Conservation (phyloP, 441 rosid genomes). For the Jatropha podagrica region DNA sequence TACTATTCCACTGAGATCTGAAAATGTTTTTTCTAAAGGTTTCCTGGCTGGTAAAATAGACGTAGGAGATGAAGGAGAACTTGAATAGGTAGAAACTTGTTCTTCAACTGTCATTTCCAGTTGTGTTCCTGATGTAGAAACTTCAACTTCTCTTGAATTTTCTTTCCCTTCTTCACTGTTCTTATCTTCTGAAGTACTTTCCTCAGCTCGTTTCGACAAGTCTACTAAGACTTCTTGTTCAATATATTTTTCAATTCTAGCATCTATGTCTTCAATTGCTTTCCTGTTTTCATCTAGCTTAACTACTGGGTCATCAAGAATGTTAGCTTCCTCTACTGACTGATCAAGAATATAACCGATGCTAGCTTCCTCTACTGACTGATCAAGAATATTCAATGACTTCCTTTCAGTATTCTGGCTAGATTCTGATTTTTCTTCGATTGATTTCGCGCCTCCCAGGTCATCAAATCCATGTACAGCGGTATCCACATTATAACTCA, state of each 20-base stretch:
- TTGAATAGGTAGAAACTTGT: conserved; percentile 31
- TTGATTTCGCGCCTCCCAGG: conserved; percentile 10
- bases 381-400: neutral
- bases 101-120: conserved; percentile 31
- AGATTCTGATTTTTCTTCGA: neutral
- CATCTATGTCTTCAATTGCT: neutral
- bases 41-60: conserved; percentile 40
- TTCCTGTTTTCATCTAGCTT: neutral
- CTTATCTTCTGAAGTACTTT: conserved; percentile 18
- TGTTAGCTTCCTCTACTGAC: neutral
- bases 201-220: conserved; percentile 25
- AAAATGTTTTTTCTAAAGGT: conserved; percentile 20
- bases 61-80: conserved; percentile 43
- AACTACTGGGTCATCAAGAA: too few species aligned
- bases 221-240: conserved; percentile 11
- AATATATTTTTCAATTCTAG: neutral
- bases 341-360: too few species aligned
- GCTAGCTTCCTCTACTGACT: neutral
- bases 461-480: neutral
- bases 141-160: conserved; percentile 23
- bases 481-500: conserved; percentile 18
- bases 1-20: conserved; percentile 23
- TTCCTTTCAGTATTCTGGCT: neutral
- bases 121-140: conserved; percentile 21
- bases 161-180: conserved; percentile 10